Evolutionary conservation across 2,329 filamentous ascomycete species (phyloP).

Genomic region (Paecilomyces sp.): DNA sequence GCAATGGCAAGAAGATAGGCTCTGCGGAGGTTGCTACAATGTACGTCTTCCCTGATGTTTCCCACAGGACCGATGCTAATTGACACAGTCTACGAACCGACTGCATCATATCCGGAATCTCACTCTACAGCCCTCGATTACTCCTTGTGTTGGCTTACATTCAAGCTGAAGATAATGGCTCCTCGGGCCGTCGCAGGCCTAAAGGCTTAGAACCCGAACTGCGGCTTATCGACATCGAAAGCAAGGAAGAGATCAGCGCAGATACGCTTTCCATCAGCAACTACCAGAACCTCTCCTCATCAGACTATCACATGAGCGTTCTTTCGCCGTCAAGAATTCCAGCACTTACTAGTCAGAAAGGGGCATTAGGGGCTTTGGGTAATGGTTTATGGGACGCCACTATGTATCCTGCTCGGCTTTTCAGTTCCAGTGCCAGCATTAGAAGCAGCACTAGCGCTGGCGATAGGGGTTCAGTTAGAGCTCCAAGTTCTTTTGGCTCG

Average conservation of each 20-base stretch:
- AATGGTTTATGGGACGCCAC: conserved; percentile 81
- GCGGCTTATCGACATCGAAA: conserved; percentile 79
- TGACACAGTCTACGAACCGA: conserved; percentile 73
- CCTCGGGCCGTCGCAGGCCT: conserved; percentile 59
- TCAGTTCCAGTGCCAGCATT: conserved; percentile 79
- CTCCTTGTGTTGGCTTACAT: conserved; percentile 89
- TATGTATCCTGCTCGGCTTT: conserved; percentile 77
- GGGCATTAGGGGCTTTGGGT: conserved; percentile 70
- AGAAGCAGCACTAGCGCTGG: conserved; percentile 48
- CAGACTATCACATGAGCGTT: conserved; percentile 85
- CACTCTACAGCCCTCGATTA: conserved; percentile 86
- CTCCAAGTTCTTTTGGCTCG: conserved; percentile 46
- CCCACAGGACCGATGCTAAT: conserved; percentile 25
- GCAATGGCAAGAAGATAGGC: conserved; percentile 59
- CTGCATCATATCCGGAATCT: conserved; percentile 95
- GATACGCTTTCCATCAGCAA: conserved; percentile 80
- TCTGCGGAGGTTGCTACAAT: conserved; percentile 87
- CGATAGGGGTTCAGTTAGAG: conserved; percentile 50
- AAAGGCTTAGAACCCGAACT: conserved; percentile 83
- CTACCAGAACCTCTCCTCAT: conserved; percentile 76
- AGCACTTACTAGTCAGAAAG: conserved; percentile 57
- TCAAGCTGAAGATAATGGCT: conserved; percentile 61
- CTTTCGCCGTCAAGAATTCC: conserved; percentile 68
- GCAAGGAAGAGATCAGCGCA: conserved; percentile 75
- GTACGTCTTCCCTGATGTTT: conserved; percentile 46